Evolutionary conservation across 2,329 filamentous ascomycete species (phyloP).

Genomic region (Monosporascus cannonballus): DNA sequence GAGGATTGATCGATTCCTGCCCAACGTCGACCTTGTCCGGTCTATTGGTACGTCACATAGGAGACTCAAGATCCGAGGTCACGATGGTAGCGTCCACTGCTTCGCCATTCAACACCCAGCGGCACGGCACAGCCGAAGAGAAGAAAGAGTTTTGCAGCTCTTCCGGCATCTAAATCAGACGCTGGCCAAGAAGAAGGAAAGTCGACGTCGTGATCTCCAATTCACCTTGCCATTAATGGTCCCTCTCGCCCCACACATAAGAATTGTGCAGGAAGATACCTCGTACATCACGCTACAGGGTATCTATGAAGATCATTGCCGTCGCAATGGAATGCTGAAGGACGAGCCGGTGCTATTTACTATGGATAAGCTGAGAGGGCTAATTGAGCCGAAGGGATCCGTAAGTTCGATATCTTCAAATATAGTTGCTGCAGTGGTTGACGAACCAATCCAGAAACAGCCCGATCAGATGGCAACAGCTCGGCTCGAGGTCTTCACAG

Average conservation of each 20-base stretch:
- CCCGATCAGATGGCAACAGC: conserved; percentile 66
- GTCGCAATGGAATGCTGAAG: conserved; percentile 79
- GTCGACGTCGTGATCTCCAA: conserved; percentile 83
- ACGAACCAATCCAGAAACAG: conserved; percentile 45
- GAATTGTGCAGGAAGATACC: conserved; percentile 91
- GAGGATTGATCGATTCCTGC: conserved; percentile 92
- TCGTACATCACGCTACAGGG: conserved; percentile 92
- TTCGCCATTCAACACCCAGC: conserved; percentile 97
- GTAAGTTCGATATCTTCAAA: conserved; percentile 33
- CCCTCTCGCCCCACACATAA: conserved; percentile 87
- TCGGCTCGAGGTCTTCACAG: conserved; percentile 84
- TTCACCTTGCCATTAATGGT: conserved; percentile 96
- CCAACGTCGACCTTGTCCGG: conserved; percentile 87
- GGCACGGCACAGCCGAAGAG: conserved; percentile 82
- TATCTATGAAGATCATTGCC: conserved; percentile 93
- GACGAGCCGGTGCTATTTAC: conserved; percentile 93
- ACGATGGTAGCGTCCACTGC: conserved; percentile 93
- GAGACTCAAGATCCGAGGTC: conserved; percentile 89
- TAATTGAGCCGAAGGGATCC: conserved; percentile 61
- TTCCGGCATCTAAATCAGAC: conserved; percentile 97
- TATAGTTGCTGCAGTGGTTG: conserved; percentile 4
- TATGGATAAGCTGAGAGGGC: conserved; percentile 83
- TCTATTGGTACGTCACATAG: conserved; percentile 88
- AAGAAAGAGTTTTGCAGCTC: conserved; percentile 91
- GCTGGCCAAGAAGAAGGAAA: conserved; percentile 88